These are phyloP conservation scores for Globisporangium camurandrum DNA, from an alignment of 352 stramenopile genomes.

Conservation along the genomic window DNA sequence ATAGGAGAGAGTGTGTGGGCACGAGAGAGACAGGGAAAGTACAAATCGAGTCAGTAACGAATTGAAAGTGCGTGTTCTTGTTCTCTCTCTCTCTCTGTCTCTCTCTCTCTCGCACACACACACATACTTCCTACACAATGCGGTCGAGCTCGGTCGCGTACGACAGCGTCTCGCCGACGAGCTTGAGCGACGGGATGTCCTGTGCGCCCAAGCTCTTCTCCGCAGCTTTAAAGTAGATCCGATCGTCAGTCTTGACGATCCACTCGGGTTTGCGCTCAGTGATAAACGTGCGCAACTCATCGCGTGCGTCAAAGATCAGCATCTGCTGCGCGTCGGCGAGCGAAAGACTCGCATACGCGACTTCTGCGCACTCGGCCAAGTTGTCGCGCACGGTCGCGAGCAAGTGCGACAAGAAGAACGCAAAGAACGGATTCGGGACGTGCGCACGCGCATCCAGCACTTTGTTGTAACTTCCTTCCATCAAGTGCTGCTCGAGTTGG, in stretches of 20 bases:
- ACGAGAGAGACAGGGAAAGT: background rate
- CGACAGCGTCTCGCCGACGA: slow-evolving; percentile 92
- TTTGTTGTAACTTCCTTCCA: slow-evolving; percentile 93
- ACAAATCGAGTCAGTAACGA: too few species aligned
- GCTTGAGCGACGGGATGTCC: slow-evolving; percentile 92
- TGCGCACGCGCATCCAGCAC: slow-evolving; percentile 83
- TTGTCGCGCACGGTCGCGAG: slow-evolving; percentile 93
- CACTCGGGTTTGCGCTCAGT: slow-evolving; percentile 87
- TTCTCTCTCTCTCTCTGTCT: slow-evolving; percentile 1
- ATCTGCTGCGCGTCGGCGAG: slow-evolving; percentile 86
- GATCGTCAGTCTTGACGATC: slow-evolving; percentile 74
- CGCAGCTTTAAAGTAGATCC: slow-evolving; percentile 88
- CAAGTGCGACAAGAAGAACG: slow-evolving; percentile 92
- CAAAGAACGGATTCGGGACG: slow-evolving; percentile 89
- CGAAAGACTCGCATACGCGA: slow-evolving; percentile 88
- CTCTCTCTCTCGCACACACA: background rate
- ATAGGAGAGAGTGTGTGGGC: background rate
- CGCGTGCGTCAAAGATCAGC: slow-evolving; percentile 87
- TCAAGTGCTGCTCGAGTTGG: slow-evolving; percentile 89
- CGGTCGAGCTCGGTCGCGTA: slow-evolving; percentile 95
- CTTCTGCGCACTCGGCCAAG: slow-evolving; percentile 94
- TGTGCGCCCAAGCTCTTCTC: slow-evolving; percentile 79
- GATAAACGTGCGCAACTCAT: slow-evolving; percentile 84
- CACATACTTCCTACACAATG: slow-evolving; percentile 63
- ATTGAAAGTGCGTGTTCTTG: too few species aligned